Base-by-base conservation (phyloP, 148 eudicot genomes). In the Nepenthes gracilis region DNA sequence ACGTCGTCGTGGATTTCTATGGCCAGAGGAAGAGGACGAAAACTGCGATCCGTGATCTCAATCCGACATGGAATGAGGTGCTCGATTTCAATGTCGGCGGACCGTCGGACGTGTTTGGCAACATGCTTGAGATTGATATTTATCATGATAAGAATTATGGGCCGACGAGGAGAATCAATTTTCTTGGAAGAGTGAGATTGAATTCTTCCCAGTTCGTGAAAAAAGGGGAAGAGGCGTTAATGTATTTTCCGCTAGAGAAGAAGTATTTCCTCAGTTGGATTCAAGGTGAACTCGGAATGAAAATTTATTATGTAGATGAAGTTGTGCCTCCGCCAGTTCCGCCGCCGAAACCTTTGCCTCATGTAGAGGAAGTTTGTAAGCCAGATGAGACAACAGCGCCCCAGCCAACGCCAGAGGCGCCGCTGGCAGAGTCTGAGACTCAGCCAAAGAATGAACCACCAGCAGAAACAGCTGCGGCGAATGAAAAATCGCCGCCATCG, bases 151-250 rank as follows among this genome's bases (percentile, higher is more conserved):
- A 70, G 72, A 70, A 58, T n/a, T 64, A 78, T 2, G 96, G 96
- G 0, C 85, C 96, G 1, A 92, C 94, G 5, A 76, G 85, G 1
- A 67, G 94, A 64, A 81, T 70, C 67, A 85, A 83, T 59, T 82
- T 85, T 56, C 72, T 92, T 35, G 98, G 98, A 36, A 59, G 94
- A 57, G 85, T 92, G 1, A 55, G 84, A 62, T 51, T 92, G 56
- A 66, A 15, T 47, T 74, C 94, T 1, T 32, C 55, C 5, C 96
- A 84, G 71, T 88, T 83, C 12, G 96, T 88, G 2, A 77, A 57
- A 65, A 82, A 74, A 68, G 98, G 98, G 5, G 96, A 92, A 58
- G 98, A 92, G 67, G 98, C 96, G 7, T 64, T 92, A 74, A 85
- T 88, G 62, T 92, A 85, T 12, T 92, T 83, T 40, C 79, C 80